Conservation (phyloP, 306 rosid species). For the Rosa lucieae region DNA sequence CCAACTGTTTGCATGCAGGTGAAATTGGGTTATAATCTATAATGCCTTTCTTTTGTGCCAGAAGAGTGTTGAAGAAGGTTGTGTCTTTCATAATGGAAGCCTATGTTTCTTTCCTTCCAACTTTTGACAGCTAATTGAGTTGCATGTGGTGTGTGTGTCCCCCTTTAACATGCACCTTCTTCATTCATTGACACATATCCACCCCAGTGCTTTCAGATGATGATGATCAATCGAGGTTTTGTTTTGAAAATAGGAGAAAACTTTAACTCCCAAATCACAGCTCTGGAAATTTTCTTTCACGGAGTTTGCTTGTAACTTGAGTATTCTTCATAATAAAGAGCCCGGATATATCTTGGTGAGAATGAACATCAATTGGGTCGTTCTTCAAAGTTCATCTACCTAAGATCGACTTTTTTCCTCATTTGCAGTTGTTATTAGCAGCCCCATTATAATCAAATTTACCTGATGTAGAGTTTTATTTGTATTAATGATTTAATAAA, state of each 20-base stretch:
- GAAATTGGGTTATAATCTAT: neutral
- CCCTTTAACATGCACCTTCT: conserved; percentile 13
- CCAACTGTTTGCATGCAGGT: conserved; percentile 9
- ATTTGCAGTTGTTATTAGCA: neutral
- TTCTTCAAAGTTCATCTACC: neutral
- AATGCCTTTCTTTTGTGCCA: conserved; percentile 6
- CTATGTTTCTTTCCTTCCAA: conserved; percentile 20
- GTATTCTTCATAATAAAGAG: neutral
- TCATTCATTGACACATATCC: conserved; percentile 19
- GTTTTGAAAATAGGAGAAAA: neutral
- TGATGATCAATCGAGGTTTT: neutral
- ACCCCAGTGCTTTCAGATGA: conserved; percentile 7
- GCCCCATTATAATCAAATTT: neutral
- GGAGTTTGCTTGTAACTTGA: neutral
- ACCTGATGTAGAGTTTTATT: neutral
- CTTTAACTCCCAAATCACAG: neutral
- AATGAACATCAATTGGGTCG: neutral
- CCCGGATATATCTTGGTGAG: neutral
- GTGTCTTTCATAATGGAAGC: conserved; percentile 26
- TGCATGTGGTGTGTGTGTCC: conserved; percentile 17
- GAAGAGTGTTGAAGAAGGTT: neutral
- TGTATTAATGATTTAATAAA: too few species aligned
- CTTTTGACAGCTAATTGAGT: conserved; percentile 19
- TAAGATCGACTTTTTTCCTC: neutral
- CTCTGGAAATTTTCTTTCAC: neutral